phyloP scores from a whole-genome alignment of 306 rosid species.

The Prunus campanulata region DNA sequence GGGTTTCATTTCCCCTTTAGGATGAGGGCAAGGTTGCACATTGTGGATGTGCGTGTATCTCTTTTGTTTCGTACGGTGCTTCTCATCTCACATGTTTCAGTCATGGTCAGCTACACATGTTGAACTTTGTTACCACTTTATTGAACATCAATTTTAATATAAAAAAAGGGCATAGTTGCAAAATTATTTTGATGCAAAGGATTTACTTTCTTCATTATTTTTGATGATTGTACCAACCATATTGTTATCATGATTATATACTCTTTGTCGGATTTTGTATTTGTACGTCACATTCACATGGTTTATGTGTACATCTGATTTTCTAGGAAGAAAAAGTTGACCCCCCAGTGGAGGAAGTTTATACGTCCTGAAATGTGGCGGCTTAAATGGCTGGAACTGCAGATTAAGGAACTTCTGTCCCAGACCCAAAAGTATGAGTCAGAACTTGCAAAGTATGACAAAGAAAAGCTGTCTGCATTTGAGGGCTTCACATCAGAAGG shows the following conservation, averaged over 20 bases:
- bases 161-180: neutral
- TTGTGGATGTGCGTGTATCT: neutral
- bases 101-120: neutral
- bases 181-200: neutral
- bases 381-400: constrained; percentile 77
- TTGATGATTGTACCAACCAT: neutral
- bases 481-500: constrained; percentile 38
- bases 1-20: neutral
- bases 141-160: neutral
- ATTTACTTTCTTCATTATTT: neutral
- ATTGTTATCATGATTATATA: neutral
- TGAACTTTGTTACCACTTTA: neutral
- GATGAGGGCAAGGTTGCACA: neutral
- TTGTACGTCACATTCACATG: constrained; percentile 3
- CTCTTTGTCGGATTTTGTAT: neutral
- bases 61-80: no score
- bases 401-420: constrained; percentile 54
- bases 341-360: constrained; percentile 69
- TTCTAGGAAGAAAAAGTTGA: constrained; percentile 59
- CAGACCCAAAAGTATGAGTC: constrained; percentile 51
- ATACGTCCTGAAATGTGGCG: constrained; percentile 66
- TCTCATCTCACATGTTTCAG: neutral
- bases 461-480: constrained; percentile 36
- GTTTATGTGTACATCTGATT: constrained; percentile 17
- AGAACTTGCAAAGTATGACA: constrained; percentile 46